Evolutionary conservation across 2,329 filamentous ascomycete genomes (phyloP), one percentile per base, ranked within the genome.

Genomic region (Phialophora chinensis): DNA sequence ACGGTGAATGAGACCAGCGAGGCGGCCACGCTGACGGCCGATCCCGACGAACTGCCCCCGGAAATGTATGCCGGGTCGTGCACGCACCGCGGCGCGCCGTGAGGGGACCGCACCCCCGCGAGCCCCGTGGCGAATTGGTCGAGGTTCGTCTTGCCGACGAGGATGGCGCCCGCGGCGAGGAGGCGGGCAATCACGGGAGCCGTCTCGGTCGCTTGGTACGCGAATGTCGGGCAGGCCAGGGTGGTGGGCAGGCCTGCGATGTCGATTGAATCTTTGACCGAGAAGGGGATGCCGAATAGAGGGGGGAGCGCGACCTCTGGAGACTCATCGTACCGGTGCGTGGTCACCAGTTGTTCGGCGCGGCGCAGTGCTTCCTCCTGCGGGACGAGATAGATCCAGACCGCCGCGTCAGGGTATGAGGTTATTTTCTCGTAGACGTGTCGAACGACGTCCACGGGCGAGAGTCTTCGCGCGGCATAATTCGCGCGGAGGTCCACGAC

Each of bases 111-210:
- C 49, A 82, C 85, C 11, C 86, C 87, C 5, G 82, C 84, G 1
- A 89, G 78, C 0, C 87, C 87, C 0, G 86, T 88, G 1, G 86
- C 87, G 3, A 89, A 80, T 73, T 89, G 86, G 72, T 89, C 87
- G 60, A 89, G 80, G 69, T 85, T 85, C 6, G 80, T 80, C 72
- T 88, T 88, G 42, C 86, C 86, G 50, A 88, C 78, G 62, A 85
- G 82, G 3, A 88, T 74, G 0, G 80, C 86, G 3, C 86, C 86
- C 14, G 82, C 81, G 4, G 79, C 77, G 5, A 86, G 75, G 5
- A 86, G 72, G 44, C 77, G 78, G 23, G 81, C 76, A 17, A 85
- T 81, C 1, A 83, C 81, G 3, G 79, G 77, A 1, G 84, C 81
- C 14, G 79, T 82, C 4, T 75, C 71, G 12, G 76, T 74, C 0